phyloP scores from a whole-genome alignment of 83 land plant genomes.

The Thuja plicata region DNA sequence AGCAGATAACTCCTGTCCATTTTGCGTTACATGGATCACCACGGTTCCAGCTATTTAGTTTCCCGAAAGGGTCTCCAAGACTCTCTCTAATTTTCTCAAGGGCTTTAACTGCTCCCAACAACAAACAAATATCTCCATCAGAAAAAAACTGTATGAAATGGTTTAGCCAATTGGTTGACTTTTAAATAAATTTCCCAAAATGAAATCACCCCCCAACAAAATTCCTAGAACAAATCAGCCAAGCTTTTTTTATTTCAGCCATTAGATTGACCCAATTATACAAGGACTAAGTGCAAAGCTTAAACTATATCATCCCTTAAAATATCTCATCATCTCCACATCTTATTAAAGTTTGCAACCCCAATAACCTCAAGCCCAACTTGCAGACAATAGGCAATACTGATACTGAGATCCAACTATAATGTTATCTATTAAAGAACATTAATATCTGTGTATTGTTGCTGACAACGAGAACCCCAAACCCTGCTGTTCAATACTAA shows the following conservation, averaged over 20 bases:
- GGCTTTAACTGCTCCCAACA: slow-evolving; percentile 21
- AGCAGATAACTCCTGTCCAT: slow-evolving; percentile 62
- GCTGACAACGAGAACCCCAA: too few relatives aligned
- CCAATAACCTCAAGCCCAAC: neutral
- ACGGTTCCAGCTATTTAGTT: slow-evolving; percentile 20
- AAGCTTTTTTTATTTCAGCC: neutral
- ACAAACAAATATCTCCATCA: neutral
- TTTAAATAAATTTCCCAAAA: neutral
- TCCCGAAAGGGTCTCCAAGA: slow-evolving; percentile 18
- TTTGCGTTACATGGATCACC: slow-evolving; percentile 56
- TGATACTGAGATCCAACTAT: neutral
- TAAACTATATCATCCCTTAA: neutral
- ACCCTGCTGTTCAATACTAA: too few relatives aligned
- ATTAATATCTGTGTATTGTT: too few relatives aligned
- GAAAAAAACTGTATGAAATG: neutral
- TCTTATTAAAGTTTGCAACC: neutral
- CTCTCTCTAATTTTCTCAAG: slow-evolving; percentile 10
- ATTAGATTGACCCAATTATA: neutral
- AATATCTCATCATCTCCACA: neutral
- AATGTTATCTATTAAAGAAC: too few relatives aligned
- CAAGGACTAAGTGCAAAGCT: neutral
- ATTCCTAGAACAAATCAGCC: neutral
- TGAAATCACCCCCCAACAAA: neutral
- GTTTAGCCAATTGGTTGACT: neutral
- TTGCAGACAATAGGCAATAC: neutral